Conservation (phyloP, 1,284 basidiomycete genomes). For the Apiotrichum gamsii region DNA sequence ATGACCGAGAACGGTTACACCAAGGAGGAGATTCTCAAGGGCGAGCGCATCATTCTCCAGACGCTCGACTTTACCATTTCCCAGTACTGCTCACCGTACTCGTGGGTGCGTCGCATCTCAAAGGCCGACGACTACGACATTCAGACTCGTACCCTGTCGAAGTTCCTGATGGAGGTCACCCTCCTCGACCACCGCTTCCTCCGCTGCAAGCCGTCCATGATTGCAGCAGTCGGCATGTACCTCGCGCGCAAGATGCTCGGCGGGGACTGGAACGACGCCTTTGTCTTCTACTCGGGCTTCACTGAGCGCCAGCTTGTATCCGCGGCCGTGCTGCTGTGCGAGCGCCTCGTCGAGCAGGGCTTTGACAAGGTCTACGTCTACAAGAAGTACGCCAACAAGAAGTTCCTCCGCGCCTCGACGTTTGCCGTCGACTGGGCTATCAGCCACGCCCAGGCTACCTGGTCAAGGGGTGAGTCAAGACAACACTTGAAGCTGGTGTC, state of each 20-base stretch:
- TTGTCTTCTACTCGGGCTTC: constrained; percentile 89
- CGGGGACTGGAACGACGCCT: constrained; percentile 84
- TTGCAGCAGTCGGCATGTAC: constrained; percentile 99
- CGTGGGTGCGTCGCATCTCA: constrained; percentile 97
- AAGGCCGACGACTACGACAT: constrained; percentile 99
- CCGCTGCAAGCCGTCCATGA: constrained; percentile 83
- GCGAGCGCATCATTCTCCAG: constrained; percentile 85
- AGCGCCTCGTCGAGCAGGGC: constrained; percentile 71
- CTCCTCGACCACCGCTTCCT: constrained; percentile 90
- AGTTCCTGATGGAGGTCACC: constrained; percentile 96
- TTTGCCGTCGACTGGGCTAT: constrained; percentile 53
- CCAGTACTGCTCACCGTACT: constrained; percentile 97
- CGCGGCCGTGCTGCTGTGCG: constrained; percentile 76
- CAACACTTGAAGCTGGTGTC: neutral
- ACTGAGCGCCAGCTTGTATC: constrained; percentile 82
- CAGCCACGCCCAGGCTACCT: constrained; percentile 25
- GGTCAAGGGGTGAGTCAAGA: constrained; percentile 3
- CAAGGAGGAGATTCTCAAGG: constrained; percentile 94
- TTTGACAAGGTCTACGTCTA: constrained; percentile 84
- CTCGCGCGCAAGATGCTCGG: constrained; percentile 83
- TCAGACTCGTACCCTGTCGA: constrained; percentile 92
- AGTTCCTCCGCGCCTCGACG: constrained; percentile 75
- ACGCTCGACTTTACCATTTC: constrained; percentile 93
- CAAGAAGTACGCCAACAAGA: constrained; percentile 96
- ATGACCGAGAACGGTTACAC: constrained; percentile 94